phyloP scores from a whole-genome alignment of 306 rosid genomes.

The Mimosa bimucronata region DNA sequence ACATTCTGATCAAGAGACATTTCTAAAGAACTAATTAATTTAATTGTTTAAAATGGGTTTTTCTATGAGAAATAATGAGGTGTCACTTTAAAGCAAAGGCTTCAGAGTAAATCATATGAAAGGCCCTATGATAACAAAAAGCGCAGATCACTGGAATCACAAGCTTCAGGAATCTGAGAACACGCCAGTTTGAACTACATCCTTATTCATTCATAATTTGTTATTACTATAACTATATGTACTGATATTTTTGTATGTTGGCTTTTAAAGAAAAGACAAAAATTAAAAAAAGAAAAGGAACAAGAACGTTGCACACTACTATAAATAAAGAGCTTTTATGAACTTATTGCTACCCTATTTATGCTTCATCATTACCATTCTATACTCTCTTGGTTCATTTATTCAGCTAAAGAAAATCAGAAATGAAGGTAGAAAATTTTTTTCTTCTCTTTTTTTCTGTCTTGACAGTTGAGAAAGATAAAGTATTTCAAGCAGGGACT shows the following conservation, averaged over 20 bases:
- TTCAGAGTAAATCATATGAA: not conserved
- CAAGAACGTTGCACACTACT: not conserved
- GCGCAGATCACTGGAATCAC: not conserved
- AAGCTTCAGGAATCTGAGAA: slow-evolving; percentile 7
- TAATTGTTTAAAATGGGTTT: not conserved
- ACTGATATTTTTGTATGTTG: not conserved
- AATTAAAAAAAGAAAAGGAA: not conserved
- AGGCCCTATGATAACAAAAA: not conserved
- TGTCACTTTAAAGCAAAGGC: not conserved
- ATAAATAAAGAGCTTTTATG: not conserved
- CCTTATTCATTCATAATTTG: not conserved
- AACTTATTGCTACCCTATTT: not conserved
- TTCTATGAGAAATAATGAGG: not conserved
- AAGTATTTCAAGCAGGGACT: slow-evolving; percentile 24
- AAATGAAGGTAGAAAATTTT: not conserved
- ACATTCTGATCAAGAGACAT: not conserved
- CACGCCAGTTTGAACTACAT: not conserved
- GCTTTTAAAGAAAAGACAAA: not conserved
- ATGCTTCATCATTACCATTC: not conserved
- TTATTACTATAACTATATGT: not conserved
- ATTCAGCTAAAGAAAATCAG: slow-evolving; percentile 18
- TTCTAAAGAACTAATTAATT: not conserved
- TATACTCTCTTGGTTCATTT: not conserved
- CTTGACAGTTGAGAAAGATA: not conserved
- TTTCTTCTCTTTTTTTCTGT: not conserved